Conservation (phyloP, 768 basidiomycete genomes). For the Sporobolomyces roseus region DNA sequence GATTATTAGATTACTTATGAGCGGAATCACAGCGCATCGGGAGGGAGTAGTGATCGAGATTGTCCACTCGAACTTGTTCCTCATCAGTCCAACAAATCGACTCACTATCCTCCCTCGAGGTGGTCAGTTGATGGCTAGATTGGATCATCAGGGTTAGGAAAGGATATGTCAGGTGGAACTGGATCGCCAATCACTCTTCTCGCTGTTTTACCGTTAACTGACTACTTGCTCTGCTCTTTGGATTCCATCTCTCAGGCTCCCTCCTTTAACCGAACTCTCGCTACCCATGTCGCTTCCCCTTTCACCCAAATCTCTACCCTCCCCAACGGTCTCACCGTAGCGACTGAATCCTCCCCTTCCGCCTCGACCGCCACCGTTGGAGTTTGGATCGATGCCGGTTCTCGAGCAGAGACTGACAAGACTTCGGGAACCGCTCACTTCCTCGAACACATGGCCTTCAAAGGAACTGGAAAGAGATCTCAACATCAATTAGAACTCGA, state of each 20-base stretch:
- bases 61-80: too few relatives aligned
- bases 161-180: too few relatives aligned
- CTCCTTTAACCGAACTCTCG: slow-evolving; percentile 47
- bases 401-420: slow-evolving; percentile 88
- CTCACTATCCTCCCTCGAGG: too few relatives aligned
- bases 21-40: too few relatives aligned
- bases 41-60: too few relatives aligned
- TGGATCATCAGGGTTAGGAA: too few relatives aligned
- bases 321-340: slow-evolving; percentile 89
- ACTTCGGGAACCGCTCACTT: slow-evolving; percentile 97
- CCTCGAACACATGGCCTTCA: slow-evolving; percentile 98
- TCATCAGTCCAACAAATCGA: too few relatives aligned
- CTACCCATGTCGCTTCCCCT: slow-evolving; percentile 56
- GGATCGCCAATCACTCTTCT: too few relatives aligned
- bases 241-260: slow-evolving; percentile 19
- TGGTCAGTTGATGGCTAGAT: too few relatives aligned
- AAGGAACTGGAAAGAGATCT: slow-evolving; percentile 81
- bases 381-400: slow-evolving; percentile 98
- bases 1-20: too few relatives aligned
- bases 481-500: slow-evolving; percentile 91
- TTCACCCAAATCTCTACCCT: slow-evolving; percentile 87
- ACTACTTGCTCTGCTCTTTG: neutral
- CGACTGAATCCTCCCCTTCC: slow-evolving; percentile 44
- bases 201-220: too few relatives aligned
- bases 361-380: slow-evolving; percentile 98